A percentile compares a stretch with the other conserved stretches of the same genome.
phyloP scores from a whole-genome alignment of 495 filamentous ascomycete genomes.

The Podospora sp. region DNA sequence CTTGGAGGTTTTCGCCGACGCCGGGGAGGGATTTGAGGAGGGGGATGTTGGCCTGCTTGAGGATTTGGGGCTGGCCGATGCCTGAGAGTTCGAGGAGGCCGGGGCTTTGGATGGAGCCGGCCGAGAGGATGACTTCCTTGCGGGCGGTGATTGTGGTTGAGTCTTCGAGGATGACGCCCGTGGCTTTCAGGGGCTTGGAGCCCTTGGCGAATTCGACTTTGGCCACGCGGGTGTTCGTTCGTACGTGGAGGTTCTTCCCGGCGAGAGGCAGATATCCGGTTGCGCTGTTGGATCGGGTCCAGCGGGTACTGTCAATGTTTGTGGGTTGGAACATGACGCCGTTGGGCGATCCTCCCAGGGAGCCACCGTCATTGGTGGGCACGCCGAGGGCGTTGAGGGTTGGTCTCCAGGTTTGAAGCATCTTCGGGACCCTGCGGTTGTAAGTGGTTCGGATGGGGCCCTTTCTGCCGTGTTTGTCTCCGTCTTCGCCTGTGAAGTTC shows the following conservation, averaged over 20 bases:
- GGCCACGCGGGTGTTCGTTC: conserved; percentile 26
- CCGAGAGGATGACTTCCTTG: conserved; percentile 59
- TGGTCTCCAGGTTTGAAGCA: conserved; percentile 36
- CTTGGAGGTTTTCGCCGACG: conserved; percentile 56
- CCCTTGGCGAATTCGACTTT: conserved; percentile 29
- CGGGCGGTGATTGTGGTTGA: conserved; percentile 39
- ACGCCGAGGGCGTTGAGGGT: conserved; percentile 37
- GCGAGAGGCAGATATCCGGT: conserved; percentile 32
- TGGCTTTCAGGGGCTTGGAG: conserved; percentile 19
- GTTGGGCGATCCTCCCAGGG: conserved; percentile 39
- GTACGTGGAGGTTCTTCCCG: conserved; percentile 27
- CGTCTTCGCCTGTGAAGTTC: conserved; percentile 34
- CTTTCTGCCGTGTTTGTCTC: conserved; percentile 17
- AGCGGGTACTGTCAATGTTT: conserved; percentile 40
- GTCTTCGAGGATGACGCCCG: conserved; percentile 35
- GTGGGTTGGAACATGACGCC: conserved; percentile 44
- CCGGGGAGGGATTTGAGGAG: conserved; percentile 48
- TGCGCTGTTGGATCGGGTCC: conserved; percentile 44
- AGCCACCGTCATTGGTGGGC: conserved; percentile 35
- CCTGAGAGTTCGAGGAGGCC: conserved; percentile 61
- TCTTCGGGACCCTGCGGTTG: conserved; percentile 37
- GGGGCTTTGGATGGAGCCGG: conserved; percentile 55
- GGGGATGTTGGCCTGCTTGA: conserved; percentile 43
- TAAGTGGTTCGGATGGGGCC: conserved; percentile 40
- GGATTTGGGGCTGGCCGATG: conserved; percentile 46